A percentile compares a stretch with the other conserved stretches of the same genome.
Conservation (phyloP, 2,329 filamentous ascomycete genomes). For the Pochonia chlamydosporia region DNA sequence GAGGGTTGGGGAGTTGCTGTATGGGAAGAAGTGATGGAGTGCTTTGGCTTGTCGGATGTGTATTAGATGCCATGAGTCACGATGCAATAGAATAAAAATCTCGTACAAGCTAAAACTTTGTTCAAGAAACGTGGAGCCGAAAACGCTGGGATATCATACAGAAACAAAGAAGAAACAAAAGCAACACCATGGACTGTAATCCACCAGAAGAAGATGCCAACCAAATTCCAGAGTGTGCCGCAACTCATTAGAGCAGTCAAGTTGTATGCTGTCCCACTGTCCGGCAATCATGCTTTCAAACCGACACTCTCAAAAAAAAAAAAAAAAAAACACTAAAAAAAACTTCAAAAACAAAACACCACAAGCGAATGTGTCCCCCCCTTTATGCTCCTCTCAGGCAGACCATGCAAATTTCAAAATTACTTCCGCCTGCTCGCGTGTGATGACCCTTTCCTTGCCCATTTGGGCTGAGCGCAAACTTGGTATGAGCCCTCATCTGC, state of each 20-base stretch:
- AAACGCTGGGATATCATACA: not conserved
- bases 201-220: conserved; percentile 1
- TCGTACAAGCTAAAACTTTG: no score
- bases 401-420: conserved; percentile 5
- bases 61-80: no score
- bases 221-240: not conserved
- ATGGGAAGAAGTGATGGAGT: conserved; percentile 22
- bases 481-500: not conserved
- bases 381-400: conserved; percentile 2
- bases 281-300: not conserved
- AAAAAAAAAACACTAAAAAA: conserved; percentile 3
- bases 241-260: not conserved
- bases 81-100: no score
- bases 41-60: no score
- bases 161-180: not conserved
- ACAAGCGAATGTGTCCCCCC: conserved; percentile 4
- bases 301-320: conserved; percentile 3
- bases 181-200: not conserved
- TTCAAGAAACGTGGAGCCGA: not conserved
- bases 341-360: not conserved
- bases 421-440: not conserved
- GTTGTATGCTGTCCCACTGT: not conserved
- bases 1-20: conserved; percentile 53
- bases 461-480: not conserved
- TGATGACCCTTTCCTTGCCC: not conserved